These are phyloP conservation scores for Lithospermum erythrorhizon DNA, from an alignment of 257 asterid genomes.

Conservation along the genomic window DNA sequence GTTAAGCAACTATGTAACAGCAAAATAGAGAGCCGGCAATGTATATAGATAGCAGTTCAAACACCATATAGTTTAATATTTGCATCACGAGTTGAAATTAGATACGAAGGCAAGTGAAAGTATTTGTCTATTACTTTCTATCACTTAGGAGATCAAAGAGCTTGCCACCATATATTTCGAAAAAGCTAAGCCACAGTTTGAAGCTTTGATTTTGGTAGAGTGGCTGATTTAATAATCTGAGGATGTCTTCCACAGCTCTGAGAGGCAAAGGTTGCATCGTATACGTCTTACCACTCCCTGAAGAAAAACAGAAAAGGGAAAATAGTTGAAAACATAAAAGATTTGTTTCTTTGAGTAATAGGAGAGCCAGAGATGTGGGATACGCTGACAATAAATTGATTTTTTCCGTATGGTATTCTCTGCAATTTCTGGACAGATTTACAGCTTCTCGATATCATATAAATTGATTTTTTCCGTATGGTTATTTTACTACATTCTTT, in stretches of 20 bases:
- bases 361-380: not conserved
- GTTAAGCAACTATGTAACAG: not conserved
- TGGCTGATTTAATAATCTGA: constrained; percentile 83
- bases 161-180: constrained; percentile 97
- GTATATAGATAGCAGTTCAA: too few species aligned
- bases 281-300: constrained; percentile 97
- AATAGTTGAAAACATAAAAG: not conserved
- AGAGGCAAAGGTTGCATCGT: constrained; percentile 98
- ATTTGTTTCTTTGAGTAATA: not conserved
- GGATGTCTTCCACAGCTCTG: constrained; percentile 88
- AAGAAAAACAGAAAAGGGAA: constrained; percentile 2
- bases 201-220: constrained; percentile 85
- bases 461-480: too few species aligned
- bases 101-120: constrained; percentile 13
- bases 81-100: constrained; percentile 10
- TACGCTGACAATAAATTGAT: not conserved
- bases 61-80: not conserved
- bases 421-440: too few species aligned
- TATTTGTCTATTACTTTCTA: constrained; percentile 54
- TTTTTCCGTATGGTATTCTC: too few species aligned
- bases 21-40: not conserved
- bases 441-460: too few species aligned
- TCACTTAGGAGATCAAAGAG: constrained; percentile 96
- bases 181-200: constrained; percentile 98
- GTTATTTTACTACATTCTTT: too few species aligned